These are phyloP conservation scores for Colletotrichum liriopes DNA, from an alignment of 2,329 filamentous ascomycete genomes.

Conservation along the genomic window DNA sequence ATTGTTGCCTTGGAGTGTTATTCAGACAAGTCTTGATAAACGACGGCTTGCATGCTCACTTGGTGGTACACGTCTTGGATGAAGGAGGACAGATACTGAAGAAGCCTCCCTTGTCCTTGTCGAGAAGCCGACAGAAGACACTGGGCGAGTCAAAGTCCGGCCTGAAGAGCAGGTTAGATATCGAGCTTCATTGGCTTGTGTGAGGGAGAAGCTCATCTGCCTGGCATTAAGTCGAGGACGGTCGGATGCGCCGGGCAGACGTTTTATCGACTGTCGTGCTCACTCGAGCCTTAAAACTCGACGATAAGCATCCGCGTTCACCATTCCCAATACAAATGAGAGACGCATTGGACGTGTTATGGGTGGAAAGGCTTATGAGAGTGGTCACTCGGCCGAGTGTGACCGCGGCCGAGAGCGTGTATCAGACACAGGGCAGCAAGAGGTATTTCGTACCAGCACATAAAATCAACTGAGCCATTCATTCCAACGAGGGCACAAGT, in stretches of 20 bases:
- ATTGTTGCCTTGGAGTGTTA: constrained; percentile 68
- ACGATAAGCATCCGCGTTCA: not conserved
- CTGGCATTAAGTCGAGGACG: no score
- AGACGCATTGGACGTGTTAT: not conserved
- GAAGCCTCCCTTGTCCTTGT: constrained; percentile 82
- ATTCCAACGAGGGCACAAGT: constrained; percentile 84
- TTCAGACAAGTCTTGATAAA: not conserved
- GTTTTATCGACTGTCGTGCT: not conserved
- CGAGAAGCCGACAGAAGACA: constrained; percentile 81
- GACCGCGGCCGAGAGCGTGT: not conserved
- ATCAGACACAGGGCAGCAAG: not conserved
- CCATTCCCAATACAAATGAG: not conserved
- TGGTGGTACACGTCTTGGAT: constrained; percentile 73
- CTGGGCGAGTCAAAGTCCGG: constrained; percentile 85
- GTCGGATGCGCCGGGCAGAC: not conserved
- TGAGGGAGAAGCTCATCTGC: not conserved
- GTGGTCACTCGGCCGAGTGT: constrained; percentile 8
- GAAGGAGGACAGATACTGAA: constrained; percentile 76
- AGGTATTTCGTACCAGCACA: constrained; percentile 76
- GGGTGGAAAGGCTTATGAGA: not conserved
- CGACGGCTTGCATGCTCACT: constrained; percentile 51
- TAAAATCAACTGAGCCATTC: constrained; percentile 81
- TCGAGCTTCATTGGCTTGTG: not conserved
- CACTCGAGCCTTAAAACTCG: no score
- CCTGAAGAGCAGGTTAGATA: constrained; percentile 57